A percentile compares a stretch with the other conserved stretches of the same genome.
Evolutionary conservation across 257 asterid genomes (phyloP).

Genomic region (Craterostigma plantagineum): DNA sequence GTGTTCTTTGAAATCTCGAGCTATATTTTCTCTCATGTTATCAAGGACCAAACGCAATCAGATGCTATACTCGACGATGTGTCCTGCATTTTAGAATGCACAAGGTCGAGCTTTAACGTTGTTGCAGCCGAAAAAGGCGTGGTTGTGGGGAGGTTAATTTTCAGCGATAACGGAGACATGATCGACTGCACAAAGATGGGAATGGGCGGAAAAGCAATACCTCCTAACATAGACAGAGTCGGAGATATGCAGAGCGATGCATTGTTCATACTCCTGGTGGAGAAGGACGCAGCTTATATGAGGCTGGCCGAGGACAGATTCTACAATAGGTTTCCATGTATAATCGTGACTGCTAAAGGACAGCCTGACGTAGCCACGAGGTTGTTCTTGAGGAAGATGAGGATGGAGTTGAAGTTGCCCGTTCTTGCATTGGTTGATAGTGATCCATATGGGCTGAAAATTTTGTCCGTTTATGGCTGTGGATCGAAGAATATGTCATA

Average conservation of each 20-base stretch:
- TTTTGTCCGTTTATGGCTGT: constrained; percentile 63
- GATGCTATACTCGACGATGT: constrained; percentile 74
- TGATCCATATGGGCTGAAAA: constrained; percentile 76
- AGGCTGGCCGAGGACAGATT: constrained; percentile 70
- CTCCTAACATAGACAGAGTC: constrained; percentile 76
- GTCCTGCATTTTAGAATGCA: constrained; percentile 64
- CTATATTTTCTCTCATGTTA: no score
- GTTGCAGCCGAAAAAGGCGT: constrained; percentile 74
- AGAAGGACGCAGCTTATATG: constrained; percentile 82
- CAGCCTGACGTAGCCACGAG: constrained; percentile 78
- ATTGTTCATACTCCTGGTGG: constrained; percentile 56
- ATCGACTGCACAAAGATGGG: constrained; percentile 90
- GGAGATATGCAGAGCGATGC: constrained; percentile 95
- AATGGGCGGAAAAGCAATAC: constrained; percentile 86
- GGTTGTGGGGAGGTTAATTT: constrained; percentile 59
- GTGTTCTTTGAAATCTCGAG: no score
- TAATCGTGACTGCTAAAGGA: constrained; percentile 74
- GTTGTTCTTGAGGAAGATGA: constrained; percentile 69
- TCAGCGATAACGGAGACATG: constrained; percentile 73
- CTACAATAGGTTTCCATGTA: constrained; percentile 68
- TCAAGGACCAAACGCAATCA: constrained; percentile 60
- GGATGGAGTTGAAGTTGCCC: constrained; percentile 72
- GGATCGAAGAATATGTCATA: constrained; percentile 92
- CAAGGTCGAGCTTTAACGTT: constrained; percentile 65
- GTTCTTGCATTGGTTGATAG: constrained; percentile 75